Evolutionary conservation across 2,329 filamentous ascomycete genomes (phyloP).

Genomic region (Whalleya microplaca): DNA sequence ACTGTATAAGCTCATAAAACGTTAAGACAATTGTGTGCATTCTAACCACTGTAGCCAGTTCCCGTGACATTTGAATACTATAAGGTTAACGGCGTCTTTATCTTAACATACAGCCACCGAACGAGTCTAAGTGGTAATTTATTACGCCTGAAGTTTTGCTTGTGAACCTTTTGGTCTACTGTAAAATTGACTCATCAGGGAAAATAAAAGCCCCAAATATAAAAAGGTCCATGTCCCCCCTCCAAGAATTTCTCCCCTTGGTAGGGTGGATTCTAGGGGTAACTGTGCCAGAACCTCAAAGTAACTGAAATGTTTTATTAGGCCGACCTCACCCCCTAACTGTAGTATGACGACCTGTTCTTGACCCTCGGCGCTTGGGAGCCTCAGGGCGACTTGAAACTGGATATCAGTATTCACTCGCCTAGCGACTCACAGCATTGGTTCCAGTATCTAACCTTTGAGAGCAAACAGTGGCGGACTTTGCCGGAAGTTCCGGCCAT

Average conservation of each 20-base stretch:
- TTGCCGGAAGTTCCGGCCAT: conserved; percentile 41
- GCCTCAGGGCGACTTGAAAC: conserved; percentile 28
- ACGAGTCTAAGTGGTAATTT: too few relatives aligned
- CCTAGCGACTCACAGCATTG: conserved; percentile 33
- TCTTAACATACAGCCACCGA: too few relatives aligned
- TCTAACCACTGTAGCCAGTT: too few relatives aligned
- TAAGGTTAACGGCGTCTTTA: neutral
- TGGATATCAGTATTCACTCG: conserved; percentile 39
- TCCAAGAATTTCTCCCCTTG: neutral
- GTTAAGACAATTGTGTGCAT: too few relatives aligned
- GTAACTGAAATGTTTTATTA: too few relatives aligned
- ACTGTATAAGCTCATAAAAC: too few relatives aligned
- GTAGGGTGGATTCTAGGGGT: conserved; percentile 2
- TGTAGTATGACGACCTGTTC: conserved; percentile 31
- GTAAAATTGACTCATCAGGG: conserved; percentile 2
- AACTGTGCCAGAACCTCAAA: conserved; percentile 8
- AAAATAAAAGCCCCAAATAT: conserved; percentile 2
- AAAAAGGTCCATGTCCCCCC: conserved; percentile 3
- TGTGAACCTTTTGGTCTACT: too few relatives aligned
- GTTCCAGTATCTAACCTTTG: conserved; percentile 21
- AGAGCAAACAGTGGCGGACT: conserved; percentile 38
- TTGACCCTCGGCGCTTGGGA: conserved; percentile 36
- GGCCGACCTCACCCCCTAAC: conserved; percentile 8
- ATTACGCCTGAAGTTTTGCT: too few relatives aligned
- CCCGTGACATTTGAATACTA: too few relatives aligned